Evolutionary conservation across 129 eudicot species (phyloP), one percentile per base, ranked within the genome.

Genomic region (Saposhnikovia divaricata): DNA sequence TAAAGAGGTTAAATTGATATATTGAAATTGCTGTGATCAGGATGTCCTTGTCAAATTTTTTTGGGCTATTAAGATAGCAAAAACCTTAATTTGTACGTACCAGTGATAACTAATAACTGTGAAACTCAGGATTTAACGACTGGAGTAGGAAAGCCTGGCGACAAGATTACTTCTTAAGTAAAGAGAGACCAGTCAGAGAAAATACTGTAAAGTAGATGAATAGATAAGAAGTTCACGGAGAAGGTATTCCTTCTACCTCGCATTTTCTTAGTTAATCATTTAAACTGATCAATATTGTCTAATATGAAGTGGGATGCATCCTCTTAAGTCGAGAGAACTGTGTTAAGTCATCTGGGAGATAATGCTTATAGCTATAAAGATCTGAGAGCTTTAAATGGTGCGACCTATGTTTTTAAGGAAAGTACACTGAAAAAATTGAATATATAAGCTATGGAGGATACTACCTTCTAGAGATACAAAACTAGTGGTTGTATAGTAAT

Each of bases 1-100:
- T 82, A 89, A 96, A 86, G 90, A 92, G 98, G 99, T 90, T 76
- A 84, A 80, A 65, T 85, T 70, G 39, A 65, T 65, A 4, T 19
- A 27, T 31, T 28, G 72, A 23, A 23, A 27, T 27, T 28, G 7
- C 9, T 31, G 39, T 65, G 40, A 65, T 65, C 72, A 28, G 4
- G 66, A 10, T 31, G 72, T 27, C 72, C 4, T 66, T 66, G 9
- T 25, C 12, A 14, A 10, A 28, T 11, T 12, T n/a, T 28, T 66
- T 18, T 15, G 37, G 42, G 42, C 19, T 66, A 31, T 31, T 66
- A 0, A 66, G 8, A 11, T 11, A 19, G 63, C 6, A 9, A 55
- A 55, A 21, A 27, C 40, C 21, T 66, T 66, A 5, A 61, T 25
- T 66, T 34, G 39, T 66, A 31, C 4, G 72, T 28, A 31, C 16